Evolutionary conservation across 176 grass and related monocot species (phyloP), one percentile per base, ranked within the genome.

Genomic region (Miscanthus lutarioriparius): DNA sequence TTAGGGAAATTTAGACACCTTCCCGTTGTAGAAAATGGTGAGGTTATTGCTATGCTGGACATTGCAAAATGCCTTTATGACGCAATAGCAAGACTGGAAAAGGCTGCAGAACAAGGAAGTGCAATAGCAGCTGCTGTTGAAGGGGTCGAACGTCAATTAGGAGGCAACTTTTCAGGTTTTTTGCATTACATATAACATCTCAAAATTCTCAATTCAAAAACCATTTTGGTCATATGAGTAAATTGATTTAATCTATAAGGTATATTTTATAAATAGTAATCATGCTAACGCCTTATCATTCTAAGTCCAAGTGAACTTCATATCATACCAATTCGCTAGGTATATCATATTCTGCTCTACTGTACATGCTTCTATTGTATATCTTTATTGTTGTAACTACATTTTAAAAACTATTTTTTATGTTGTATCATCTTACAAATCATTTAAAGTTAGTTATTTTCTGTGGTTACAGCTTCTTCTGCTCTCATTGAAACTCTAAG

Each of bases 1-100:
- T 80, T 84, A 99, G 96, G 96, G 26, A 99, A 99, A 92, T 99
- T 96, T 89, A 96, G 96, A 83, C 96, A 99, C 90, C 94, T 99
- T 84, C 96, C 93, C n/a, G 96, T 99, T 45, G 96, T 99, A 38
- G 96, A 99, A 86, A 99, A 96, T 87, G 91, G 91, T 72, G 96
- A 99, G 89, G 96, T 99, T 77, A 92, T 96, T 93, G 96, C 93
- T 38, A 99, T 99, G 93, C 88, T 99, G 32, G 96, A 99, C 84
- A 99, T 99, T 79, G 92, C 96, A 54, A 99, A 91, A 86, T 99
- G 93, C 75, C 90, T 99, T 44, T 99, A 96, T 88, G 96, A 96
- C 68, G 96, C 93, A 76, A 99, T 99, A 92, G 75, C 93, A 53
- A 95, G 91, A 85, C 77, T 99, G 87, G 96, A 99, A 85, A 99